Percentiles rank a stretch among this genome's conserved stretches.
Conservation (phyloP, 371 early-diverging fungal genomes). For the Rhizomucor miehei region DNA sequence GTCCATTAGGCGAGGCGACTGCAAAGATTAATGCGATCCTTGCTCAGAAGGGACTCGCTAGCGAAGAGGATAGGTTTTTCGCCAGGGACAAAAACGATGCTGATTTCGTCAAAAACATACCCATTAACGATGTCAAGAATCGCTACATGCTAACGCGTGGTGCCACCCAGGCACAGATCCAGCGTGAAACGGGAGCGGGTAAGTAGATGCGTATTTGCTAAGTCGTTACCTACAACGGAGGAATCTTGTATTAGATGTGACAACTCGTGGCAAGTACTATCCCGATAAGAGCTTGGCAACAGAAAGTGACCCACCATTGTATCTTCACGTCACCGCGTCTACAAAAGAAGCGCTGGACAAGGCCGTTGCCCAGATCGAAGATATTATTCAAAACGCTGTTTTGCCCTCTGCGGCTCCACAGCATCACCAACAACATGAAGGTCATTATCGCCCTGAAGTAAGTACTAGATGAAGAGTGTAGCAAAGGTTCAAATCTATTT, state of each 20-base stretch:
- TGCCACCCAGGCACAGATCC: conserved; percentile 69
- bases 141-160: conserved; percentile 80
- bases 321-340: conserved; percentile 70
- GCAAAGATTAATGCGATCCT: conserved; percentile 51
- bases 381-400: conserved; percentile 59
- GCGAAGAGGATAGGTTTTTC: neutral
- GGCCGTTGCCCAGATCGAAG: conserved; percentile 70
- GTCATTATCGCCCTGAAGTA: conserved; percentile 7
- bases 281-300: conserved; percentile 70
- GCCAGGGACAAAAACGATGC: conserved; percentile 14
- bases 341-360: conserved; percentile 66
- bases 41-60: conserved; percentile 49
- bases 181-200: conserved; percentile 74
- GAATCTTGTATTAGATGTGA: conserved; percentile 52
- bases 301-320: conserved; percentile 74
- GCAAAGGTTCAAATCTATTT: neutral
- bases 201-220: conserved; percentile 1
- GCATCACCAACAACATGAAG: conserved; percentile 12
- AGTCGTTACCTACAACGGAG: too few species aligned
- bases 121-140: conserved; percentile 81
- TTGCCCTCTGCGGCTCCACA: conserved; percentile 22
- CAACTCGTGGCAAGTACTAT: conserved; percentile 82
- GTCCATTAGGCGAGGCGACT: conserved; percentile 5
- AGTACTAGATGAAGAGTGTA: neutral
- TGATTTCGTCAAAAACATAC: conserved; percentile 61